Conservation (phyloP, 441 rosid genomes). For the Pelargonium hybrid region DNA sequence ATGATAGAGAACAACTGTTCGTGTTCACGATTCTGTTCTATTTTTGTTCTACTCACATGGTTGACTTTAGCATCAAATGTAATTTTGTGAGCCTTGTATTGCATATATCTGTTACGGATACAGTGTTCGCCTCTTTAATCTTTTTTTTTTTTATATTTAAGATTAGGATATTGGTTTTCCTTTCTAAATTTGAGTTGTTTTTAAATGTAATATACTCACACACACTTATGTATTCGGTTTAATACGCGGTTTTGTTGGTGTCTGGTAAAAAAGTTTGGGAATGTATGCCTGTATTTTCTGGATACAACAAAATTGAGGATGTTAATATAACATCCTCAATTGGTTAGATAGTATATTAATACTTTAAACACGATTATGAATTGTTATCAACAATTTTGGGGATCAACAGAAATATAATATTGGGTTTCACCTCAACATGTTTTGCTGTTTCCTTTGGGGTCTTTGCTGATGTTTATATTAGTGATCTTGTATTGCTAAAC, state of each 20-base stretch:
- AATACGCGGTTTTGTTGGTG: too few relatives aligned
- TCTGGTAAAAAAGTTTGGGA: too few relatives aligned
- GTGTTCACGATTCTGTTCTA: neutral
- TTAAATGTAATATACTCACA: too few relatives aligned
- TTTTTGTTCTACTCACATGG: neutral
- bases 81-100: neutral
- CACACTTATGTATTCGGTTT: too few relatives aligned
- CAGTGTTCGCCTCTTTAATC: too few relatives aligned
- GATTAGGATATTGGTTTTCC: too few relatives aligned
- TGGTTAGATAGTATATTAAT: neutral
- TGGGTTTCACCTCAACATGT: neutral
- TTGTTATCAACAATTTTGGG: neutral
- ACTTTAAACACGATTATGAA: neutral
- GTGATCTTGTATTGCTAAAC: conserved; percentile 1
- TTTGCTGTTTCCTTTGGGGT: neutral
- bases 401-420: neutral
- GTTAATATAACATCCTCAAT: too few relatives aligned
- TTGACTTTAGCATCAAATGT: neutral
- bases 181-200: too few relatives aligned
- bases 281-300: too few relatives aligned
- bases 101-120: too few relatives aligned
- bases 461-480: neutral
- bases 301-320: too few relatives aligned
- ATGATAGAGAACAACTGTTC: neutral
- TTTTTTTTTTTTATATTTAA: too few relatives aligned